phyloP scores from a whole-genome alignment of 345 rosid genomes.

The Brassica rapa region DNA sequence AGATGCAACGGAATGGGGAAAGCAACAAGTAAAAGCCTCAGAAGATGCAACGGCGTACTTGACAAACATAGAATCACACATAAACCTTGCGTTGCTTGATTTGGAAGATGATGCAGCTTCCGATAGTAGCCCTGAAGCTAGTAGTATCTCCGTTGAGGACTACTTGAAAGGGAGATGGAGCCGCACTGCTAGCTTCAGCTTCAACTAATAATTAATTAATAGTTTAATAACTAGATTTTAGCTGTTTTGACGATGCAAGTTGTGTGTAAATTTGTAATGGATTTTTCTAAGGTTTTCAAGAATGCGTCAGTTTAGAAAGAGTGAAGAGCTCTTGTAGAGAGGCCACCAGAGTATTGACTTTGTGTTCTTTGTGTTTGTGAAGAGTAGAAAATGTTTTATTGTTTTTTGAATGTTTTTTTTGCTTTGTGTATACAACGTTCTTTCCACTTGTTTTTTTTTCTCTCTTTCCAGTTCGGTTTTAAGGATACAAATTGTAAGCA shows the following conservation, averaged over 20 bases:
- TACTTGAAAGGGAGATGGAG: conserved; percentile 83
- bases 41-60: conserved; percentile 60
- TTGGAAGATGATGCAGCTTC: conserved; percentile 74
- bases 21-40: conserved; percentile 52
- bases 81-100: conserved; percentile 78
- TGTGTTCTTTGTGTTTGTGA: conserved; percentile 14
- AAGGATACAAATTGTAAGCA: background rate
- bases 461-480: background rate
- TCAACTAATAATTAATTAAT: conserved; percentile 20
- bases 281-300: conserved; percentile 20
- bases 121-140: conserved; percentile 56
- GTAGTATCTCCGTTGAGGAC: conserved; percentile 61
- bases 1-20: conserved; percentile 72
- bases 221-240: conserved; percentile 30
- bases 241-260: conserved; percentile 20
- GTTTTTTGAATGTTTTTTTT: background rate
- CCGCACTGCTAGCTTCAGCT: conserved; percentile 74
- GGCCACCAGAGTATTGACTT: background rate
- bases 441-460: background rate
- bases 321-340: conserved; percentile 28
- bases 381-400: conserved; percentile 4
- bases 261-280: conserved; percentile 37
- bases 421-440: background rate
- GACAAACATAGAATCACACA: conserved; percentile 68
- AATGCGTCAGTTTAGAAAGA: conserved; percentile 23